Base-by-base conservation (phyloP, 176 grass and related monocot species). In the Triticum timopheevii region DNA sequence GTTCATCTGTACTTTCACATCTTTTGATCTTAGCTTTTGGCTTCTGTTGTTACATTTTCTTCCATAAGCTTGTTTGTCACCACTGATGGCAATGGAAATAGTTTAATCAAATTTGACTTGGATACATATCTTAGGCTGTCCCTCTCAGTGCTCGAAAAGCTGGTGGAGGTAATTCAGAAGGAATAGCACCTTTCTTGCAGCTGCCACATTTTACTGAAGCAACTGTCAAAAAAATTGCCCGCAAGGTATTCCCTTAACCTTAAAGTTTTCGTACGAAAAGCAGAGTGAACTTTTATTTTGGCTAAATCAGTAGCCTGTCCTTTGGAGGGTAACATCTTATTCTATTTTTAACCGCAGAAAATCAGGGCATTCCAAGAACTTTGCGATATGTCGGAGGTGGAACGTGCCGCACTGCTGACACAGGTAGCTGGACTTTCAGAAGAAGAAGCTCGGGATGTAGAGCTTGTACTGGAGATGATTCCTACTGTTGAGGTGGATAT, bases 161-260 rank as follows among this genome's bases (percentile, higher is more conserved):
- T 76, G 86, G 73, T 72, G 94, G 94, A 82, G 92, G 88, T 54
- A 94, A 95, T 44, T 80, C 93, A 3, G 93, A 98, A 88, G 96
- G 96, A 80, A 93, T 90, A 81, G 93, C 92, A 65, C 92, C 93
- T 44, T 95, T 98, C 79, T 90, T 98, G 91, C 96, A 95, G 89
- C 84, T 98, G 59, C 96, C 96, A 30, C 90, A 94, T 94, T 95
- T 98, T 61, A 94, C 58, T 30, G 93, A 98, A 82, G 83, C 88
- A 59, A 90, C 75, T 79, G 86, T 98, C 61, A 95, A 95, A 87
- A 95, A 91, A 87, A 85, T 95, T 81, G 82, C 85, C 42, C 92
- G 93, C 16, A 98, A 98, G 96, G 96, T 98, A 90, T 82, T 63
- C 61, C 20, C 79, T 71, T 27, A 2, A 5, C 0, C 9, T 20